Conservation (phyloP, 164 flowering plant species). For the Chloranthus sessilifolius region DNA sequence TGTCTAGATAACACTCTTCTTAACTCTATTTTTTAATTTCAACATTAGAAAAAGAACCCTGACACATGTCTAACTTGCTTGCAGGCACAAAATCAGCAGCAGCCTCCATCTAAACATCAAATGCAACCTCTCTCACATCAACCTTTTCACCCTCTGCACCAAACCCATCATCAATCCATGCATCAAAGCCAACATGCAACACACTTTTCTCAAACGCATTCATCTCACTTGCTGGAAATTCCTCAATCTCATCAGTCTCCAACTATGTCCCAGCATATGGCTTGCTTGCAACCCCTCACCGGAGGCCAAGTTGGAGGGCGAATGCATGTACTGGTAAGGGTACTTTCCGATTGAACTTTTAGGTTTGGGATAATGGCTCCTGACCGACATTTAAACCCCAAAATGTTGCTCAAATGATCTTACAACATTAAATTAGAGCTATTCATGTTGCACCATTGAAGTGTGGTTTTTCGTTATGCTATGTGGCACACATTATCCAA, state of each 20-base stretch:
- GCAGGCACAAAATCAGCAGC: constrained; percentile 56
- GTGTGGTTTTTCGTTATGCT: no score
- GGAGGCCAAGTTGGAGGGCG: constrained; percentile 73
- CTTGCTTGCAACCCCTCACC: constrained; percentile 62
- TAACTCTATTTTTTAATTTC: no score
- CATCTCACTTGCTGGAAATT: constrained; percentile 60
- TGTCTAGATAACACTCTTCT: no score
- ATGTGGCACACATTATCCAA: no score
- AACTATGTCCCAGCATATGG: constrained; percentile 62
- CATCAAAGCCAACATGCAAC: constrained; percentile 53
- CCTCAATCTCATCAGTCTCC: constrained; percentile 54
- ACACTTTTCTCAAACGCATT: constrained; percentile 42
- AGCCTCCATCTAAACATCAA: constrained; percentile 59
- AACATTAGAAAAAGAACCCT: no score
- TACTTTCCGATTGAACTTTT: constrained; percentile 1
- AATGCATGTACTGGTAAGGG: constrained; percentile 67
- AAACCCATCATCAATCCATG: constrained; percentile 53
- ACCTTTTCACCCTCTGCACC: constrained; percentile 62
- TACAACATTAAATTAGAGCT: no score
- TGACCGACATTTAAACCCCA: no score
- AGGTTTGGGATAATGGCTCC: no score
- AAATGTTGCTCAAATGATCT: no score
- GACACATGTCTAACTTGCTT: neutral
- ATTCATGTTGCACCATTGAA: no score
- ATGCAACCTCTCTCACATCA: constrained; percentile 53